A percentile compares a stretch with the other conserved stretches of the same genome.
These are phyloP conservation scores for Cylindrodendrum hubeiense DNA, from an alignment of 2,329 filamentous ascomycete genomes.

Conservation along the genomic window DNA sequence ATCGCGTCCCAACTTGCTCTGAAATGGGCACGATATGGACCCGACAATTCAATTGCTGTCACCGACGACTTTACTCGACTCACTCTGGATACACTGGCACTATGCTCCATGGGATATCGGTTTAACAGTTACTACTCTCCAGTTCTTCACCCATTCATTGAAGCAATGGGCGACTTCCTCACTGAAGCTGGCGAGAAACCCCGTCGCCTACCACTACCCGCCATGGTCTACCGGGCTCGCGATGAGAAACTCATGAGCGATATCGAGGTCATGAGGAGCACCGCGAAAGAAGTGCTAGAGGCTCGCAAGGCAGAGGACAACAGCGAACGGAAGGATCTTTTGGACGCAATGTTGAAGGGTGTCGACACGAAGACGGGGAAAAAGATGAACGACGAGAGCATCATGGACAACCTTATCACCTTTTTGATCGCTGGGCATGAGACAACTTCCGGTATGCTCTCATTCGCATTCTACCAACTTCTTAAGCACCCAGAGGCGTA, in stretches of 20 bases:
- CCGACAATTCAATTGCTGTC: conserved; percentile 66
- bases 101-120: conserved; percentile 76
- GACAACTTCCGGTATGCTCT: conserved; percentile 76
- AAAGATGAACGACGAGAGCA: conserved; percentile 70
- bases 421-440: conserved; percentile 79
- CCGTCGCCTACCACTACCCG: conserved; percentile 60
- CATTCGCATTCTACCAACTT: conserved; percentile 74
- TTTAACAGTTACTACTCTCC: conserved; percentile 81
- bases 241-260: conserved; percentile 64
- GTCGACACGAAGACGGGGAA: conserved; percentile 75
- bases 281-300: conserved; percentile 69
- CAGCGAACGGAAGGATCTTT: conserved; percentile 71
- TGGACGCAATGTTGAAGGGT: conserved; percentile 78
- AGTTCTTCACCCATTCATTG: conserved; percentile 76
- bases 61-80: conserved; percentile 78
- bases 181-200: conserved; percentile 64
- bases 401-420: conserved; percentile 78
- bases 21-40: conserved; percentile 76
- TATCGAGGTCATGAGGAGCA: conserved; percentile 66
- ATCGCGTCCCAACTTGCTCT: conserved; percentile 73
- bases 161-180: conserved; percentile 73
- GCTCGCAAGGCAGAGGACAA: conserved; percentile 65
- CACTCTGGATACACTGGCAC: conserved; percentile 76
- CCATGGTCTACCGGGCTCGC: conserved; percentile 61
- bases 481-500: conserved; percentile 71